phyloP scores from a whole-genome alignment of 2,329 filamentous ascomycete genomes.

The Aureobasidium sp. region DNA sequence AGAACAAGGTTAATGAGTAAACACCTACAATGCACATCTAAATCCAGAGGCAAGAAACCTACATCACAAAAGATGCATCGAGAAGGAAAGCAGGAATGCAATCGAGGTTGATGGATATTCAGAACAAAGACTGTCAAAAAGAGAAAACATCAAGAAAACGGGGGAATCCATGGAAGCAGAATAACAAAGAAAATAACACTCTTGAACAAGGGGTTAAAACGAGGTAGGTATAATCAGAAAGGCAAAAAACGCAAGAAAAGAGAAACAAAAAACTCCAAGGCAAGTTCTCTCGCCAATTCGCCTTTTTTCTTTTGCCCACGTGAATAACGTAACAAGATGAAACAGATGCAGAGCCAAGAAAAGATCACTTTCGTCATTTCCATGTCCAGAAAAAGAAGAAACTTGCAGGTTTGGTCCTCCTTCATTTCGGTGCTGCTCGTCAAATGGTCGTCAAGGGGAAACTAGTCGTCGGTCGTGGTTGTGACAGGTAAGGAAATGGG shows the following conservation, averaged over 20 bases:
- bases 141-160: neutral
- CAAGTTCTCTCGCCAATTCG: neutral
- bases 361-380: neutral
- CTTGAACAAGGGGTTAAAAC: neutral
- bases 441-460: neutral
- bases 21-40: too few relatives aligned
- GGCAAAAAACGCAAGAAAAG: neutral
- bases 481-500: neutral
- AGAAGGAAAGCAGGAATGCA: neutral
- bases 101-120: neutral
- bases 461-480: neutral
- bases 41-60: too few relatives aligned
- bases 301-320: neutral
- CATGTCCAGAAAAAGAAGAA: neutral
- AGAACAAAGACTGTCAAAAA: neutral
- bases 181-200: neutral
- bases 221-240: neutral
- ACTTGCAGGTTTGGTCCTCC: neutral
- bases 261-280: neutral
- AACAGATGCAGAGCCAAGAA: neutral
- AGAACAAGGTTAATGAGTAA: too few relatives aligned
- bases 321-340: neutral
- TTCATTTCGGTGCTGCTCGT: neutral
- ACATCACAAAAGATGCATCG: too few relatives aligned
- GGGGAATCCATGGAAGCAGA: conserved; percentile 5